These are phyloP conservation scores for Claviceps digitariae DNA, from an alignment of 2,329 filamentous ascomycete genomes.

Conservation along the genomic window DNA sequence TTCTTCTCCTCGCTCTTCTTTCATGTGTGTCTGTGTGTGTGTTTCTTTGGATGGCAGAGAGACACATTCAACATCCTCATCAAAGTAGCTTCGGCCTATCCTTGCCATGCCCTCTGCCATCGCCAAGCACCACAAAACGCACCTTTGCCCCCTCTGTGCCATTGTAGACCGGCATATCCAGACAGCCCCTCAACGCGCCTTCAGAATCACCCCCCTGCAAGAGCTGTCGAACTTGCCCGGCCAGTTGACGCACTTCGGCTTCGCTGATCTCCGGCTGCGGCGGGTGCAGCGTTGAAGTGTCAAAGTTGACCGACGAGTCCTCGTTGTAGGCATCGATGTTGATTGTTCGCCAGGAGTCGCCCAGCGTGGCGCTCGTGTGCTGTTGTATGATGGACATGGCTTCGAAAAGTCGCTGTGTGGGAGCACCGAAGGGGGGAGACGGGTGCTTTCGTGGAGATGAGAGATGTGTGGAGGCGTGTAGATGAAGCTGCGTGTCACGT, in stretches of 20 bases:
- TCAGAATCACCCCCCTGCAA: conserved; percentile 76
- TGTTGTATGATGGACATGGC: conserved; percentile 56
- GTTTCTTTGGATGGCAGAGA: neutral
- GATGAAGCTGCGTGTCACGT: conserved; percentile 11
- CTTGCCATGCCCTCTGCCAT: neutral
- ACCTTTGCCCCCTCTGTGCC: conserved; percentile 46
- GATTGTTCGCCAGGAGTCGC: conserved; percentile 70
- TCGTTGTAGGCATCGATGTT: conserved; percentile 86
- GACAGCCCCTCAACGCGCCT: conserved; percentile 68
- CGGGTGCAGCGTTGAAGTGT: conserved; percentile 69
- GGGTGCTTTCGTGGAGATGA: neutral
- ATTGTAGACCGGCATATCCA: conserved; percentile 74
- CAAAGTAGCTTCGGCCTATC: neutral
- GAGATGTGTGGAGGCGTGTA: neutral
- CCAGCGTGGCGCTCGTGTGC: conserved; percentile 44
- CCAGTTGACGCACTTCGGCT: conserved; percentile 62
- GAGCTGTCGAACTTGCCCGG: conserved; percentile 74
- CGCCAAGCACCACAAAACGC: conserved; percentile 1
- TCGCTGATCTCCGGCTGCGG: conserved; percentile 61
- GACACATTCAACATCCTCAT: neutral
- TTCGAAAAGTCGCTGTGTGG: neutral
- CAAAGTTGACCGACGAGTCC: conserved; percentile 85
- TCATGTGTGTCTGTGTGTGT: too few species aligned
- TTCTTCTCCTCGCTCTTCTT: neutral
- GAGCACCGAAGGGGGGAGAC: neutral